Evolutionary conservation across 2,329 filamentous ascomycete genomes (phyloP).

Genomic region (Xylaria sp.): DNA sequence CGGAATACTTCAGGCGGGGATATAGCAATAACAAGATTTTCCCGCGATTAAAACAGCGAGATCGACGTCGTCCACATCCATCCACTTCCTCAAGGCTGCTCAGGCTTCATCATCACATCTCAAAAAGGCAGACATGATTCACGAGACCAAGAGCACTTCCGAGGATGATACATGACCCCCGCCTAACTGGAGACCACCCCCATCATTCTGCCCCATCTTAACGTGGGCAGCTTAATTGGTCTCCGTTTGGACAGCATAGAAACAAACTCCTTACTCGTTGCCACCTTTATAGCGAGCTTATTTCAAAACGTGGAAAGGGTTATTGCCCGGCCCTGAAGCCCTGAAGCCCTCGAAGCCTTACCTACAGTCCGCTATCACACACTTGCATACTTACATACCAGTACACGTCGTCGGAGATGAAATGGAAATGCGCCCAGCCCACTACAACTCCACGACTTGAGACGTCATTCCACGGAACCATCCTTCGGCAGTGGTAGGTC

Average conservation of each 20-base stretch:
- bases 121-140: not conserved
- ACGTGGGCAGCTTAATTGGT: not conserved
- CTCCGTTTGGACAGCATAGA: not conserved
- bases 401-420: not conserved
- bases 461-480: not conserved
- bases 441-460: not conserved
- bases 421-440: not conserved
- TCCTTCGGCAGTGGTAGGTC: not conserved
- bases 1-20: not conserved
- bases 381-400: not conserved
- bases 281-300: conserved; percentile 2
- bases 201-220: too few species aligned
- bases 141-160: not conserved
- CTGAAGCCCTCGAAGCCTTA: not conserved
- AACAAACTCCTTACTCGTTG: not conserved
- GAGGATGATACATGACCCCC: not conserved
- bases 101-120: not conserved
- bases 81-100: not conserved
- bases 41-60: not conserved
- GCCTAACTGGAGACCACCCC: not conserved
- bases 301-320: not conserved
- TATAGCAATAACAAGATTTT: not conserved
- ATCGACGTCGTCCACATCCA: not conserved
- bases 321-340: not conserved
- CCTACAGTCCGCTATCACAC: too few species aligned